These are phyloP conservation scores for Mycena metata DNA, from an alignment of 768 basidiomycete species.

Conservation along the genomic window DNA sequence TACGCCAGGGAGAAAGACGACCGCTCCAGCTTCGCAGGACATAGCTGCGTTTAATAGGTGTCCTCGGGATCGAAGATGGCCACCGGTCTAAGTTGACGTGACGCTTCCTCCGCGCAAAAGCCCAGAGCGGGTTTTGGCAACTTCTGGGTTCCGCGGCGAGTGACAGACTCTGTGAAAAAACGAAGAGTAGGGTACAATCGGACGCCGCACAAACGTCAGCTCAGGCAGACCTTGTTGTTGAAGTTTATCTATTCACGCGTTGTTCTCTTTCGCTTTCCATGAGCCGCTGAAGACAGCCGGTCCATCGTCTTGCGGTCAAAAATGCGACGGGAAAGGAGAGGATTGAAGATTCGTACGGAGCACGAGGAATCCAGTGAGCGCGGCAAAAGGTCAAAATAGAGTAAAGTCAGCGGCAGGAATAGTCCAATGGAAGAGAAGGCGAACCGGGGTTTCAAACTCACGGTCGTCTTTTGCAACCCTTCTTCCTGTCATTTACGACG, in stretches of 20 bases:
- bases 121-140: constrained; percentile 6
- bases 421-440: constrained; percentile 22
- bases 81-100: constrained; percentile 47
- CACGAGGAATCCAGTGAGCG: constrained; percentile 15
- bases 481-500: background rate
- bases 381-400: constrained; percentile 23
- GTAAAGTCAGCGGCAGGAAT: constrained; percentile 22
- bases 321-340: constrained; percentile 29
- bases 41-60: constrained; percentile 29
- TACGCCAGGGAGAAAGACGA: background rate
- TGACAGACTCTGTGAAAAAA: constrained; percentile 40
- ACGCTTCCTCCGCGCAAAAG: constrained; percentile 43
- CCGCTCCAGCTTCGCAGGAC: background rate
- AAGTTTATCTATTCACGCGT: constrained; percentile 5
- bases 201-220: constrained; percentile 25
- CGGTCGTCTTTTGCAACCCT: no score
- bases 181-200: constrained; percentile 38
- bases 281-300: background rate
- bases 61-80: constrained; percentile 27
- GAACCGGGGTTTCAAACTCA: constrained; percentile 28
- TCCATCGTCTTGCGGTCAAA: background rate
- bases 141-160: constrained; percentile 26
- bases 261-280: constrained; percentile 13
- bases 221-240: background rate
- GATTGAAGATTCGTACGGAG: constrained; percentile 30